A percentile compares a stretch with the other conserved stretches of the same genome.
Evolutionary conservation across 2,329 filamentous ascomycete species (phyloP).

Genomic region (Blastomyces emzantsi): DNA sequence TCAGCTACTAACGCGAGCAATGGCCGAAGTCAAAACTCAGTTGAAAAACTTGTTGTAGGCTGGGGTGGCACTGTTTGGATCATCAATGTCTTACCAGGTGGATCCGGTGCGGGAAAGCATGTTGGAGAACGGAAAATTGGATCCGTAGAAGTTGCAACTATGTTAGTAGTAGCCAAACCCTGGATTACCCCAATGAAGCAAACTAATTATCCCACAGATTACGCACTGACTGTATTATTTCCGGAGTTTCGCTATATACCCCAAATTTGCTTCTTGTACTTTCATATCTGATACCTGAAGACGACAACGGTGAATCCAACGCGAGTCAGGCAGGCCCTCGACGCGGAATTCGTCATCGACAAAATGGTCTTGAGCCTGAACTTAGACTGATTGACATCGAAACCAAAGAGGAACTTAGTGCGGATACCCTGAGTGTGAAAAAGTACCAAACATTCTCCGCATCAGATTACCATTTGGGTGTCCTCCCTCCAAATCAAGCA

Average conservation of each 20-base stretch:
- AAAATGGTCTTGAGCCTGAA: conserved; percentile 77
- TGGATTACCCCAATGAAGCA: conserved; percentile 22
- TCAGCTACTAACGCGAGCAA: conserved; percentile 15
- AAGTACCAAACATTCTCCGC: conserved; percentile 78
- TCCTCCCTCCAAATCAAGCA: conserved; percentile 67
- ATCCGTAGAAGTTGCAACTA: conserved; percentile 82
- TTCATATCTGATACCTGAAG: conserved; percentile 72
- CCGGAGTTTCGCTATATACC: conserved; percentile 93
- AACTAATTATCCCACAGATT: conserved; percentile 48
- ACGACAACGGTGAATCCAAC: conserved; percentile 45
- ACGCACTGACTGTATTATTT: conserved; percentile 95
- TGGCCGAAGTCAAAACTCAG: conserved; percentile 16
- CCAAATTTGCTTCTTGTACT: conserved; percentile 83
- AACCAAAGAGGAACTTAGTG: conserved; percentile 73
- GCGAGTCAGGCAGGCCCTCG: conserved; percentile 38
- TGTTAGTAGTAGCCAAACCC: conserved; percentile 50
- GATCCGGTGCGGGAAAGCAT: conserved; percentile 56
- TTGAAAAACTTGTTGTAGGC: conserved; percentile 77
- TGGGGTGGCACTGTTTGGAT: conserved; percentile 98
- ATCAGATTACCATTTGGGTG: conserved; percentile 82
- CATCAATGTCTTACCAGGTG: conserved; percentile 75
- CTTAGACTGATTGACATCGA: conserved; percentile 82
- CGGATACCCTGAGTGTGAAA: conserved; percentile 75
- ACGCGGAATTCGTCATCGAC: conserved; percentile 59
- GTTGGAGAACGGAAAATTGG: conserved; percentile 64